These are phyloP conservation scores for Phytopythium cucurbitacearum DNA, from an alignment of 352 stramenopile genomes.

Conservation along the genomic window DNA sequence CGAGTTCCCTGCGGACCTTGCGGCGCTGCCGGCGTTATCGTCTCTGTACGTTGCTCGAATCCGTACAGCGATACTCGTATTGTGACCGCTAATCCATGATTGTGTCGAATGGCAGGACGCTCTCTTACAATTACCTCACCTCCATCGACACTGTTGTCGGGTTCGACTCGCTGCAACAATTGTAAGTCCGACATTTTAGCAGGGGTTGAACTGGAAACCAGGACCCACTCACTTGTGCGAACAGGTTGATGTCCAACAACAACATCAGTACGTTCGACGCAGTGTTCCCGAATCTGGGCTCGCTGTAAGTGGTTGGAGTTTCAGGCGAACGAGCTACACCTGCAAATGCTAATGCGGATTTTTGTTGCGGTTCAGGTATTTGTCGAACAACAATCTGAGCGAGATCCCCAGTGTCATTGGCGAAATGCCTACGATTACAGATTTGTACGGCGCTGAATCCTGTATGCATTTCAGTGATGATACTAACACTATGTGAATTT, in stretches of 20 bases:
- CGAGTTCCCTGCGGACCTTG: slow-evolving; percentile 15
- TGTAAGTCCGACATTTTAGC: slow-evolving; percentile 8
- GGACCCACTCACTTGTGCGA: slow-evolving; percentile 1
- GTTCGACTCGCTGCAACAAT: slow-evolving; percentile 14
- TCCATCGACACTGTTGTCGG: slow-evolving; percentile 10
- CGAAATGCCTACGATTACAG: slow-evolving; percentile 11
- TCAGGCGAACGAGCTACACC: neutral
- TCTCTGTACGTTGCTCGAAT: slow-evolving; percentile 6
- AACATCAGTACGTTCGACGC: slow-evolving; percentile 11
- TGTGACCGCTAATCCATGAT: neutral
- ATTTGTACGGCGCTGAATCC: slow-evolving; percentile 13
- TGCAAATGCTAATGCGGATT: neutral
- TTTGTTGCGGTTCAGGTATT: slow-evolving; percentile 13
- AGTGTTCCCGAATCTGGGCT: slow-evolving; percentile 6
- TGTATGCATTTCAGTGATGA: neutral
- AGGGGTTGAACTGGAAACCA: neutral
- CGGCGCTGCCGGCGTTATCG: slow-evolving; percentile 10
- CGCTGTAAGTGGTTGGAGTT: slow-evolving; percentile 10
- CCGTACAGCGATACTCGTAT: neutral
- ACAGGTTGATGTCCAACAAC: slow-evolving; percentile 15
- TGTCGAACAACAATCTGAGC: slow-evolving; percentile 43
- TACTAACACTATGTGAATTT: neutral
- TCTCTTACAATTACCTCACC: slow-evolving; percentile 19
- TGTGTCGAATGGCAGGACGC: slow-evolving; percentile 7
- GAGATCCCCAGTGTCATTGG: slow-evolving; percentile 25